phyloP scores from a whole-genome alignment of 2,329 filamentous ascomycete species.

The Colletotrichum coccodes region DNA sequence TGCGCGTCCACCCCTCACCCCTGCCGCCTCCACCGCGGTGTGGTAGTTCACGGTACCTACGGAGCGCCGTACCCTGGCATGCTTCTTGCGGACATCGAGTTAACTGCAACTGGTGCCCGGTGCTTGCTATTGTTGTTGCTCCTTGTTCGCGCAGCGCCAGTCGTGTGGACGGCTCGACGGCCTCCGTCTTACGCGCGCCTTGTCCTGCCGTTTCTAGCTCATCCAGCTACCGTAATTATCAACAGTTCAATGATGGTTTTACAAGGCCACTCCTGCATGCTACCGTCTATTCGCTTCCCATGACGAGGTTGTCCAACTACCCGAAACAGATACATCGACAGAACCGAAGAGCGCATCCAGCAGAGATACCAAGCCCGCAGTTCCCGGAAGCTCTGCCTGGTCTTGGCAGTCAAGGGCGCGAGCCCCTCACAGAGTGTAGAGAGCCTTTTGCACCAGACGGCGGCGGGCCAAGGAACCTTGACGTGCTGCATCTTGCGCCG shows the following conservation, averaged over 20 bases:
- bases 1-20: conserved; percentile 19
- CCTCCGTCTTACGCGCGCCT: background rate
- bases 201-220: background rate
- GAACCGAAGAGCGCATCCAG: background rate
- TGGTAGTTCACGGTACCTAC: background rate
- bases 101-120: conserved; percentile 1
- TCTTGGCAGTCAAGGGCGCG: conserved; percentile 28
- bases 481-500: conserved; percentile 26
- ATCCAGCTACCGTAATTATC: background rate
- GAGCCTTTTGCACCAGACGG: background rate
- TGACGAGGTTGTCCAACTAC: background rate
- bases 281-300: too few species aligned
- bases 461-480: conserved; percentile 26
- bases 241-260: background rate
- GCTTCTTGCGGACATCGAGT: background rate
- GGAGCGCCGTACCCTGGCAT: background rate
- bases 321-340: background rate
- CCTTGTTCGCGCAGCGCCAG: conserved; percentile 3
- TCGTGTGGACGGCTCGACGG: background rate
- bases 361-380: conserved; percentile 9
- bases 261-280: too few species aligned
- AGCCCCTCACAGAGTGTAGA: background rate
- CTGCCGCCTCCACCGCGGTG: background rate
- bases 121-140: background rate
- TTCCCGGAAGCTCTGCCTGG: conserved; percentile 3